Evolutionary conservation across 1,284 basidiomycete genomes (phyloP).

Genomic region (Ceratobasidium sp.): DNA sequence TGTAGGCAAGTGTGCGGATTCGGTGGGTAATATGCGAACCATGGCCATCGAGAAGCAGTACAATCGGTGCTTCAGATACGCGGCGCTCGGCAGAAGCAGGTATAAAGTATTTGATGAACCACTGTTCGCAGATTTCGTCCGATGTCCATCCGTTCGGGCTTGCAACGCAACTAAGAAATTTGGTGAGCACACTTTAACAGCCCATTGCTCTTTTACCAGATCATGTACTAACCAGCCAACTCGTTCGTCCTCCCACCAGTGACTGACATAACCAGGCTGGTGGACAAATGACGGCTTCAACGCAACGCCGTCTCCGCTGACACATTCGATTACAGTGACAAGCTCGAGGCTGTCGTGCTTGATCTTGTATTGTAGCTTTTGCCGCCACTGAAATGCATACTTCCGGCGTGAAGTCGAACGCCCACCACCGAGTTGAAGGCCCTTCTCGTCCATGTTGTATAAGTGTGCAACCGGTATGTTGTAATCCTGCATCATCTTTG

Average conservation of each 20-base stretch:
- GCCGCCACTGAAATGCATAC: constrained; percentile 45
- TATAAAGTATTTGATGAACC: constrained; percentile 33
- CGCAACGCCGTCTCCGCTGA: not conserved
- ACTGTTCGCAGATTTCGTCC: constrained; percentile 12
- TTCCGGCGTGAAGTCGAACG: constrained; percentile 45
- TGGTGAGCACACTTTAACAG: not conserved
- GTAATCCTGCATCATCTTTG: constrained; percentile 37
- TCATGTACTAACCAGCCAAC: constrained; percentile 9
- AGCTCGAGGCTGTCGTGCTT: constrained; percentile 23
- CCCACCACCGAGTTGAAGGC: constrained; percentile 51
- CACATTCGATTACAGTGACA: not conserved
- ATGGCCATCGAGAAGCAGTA: constrained; percentile 60
- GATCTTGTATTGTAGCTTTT: constrained; percentile 44
- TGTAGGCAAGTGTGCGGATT: constrained; percentile 48
- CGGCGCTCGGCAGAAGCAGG: constrained; percentile 44
- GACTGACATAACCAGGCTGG: not conserved
- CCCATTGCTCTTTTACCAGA: too few species aligned
- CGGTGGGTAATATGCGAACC: constrained; percentile 52
- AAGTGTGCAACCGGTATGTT: constrained; percentile 47
- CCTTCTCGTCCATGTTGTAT: constrained; percentile 52
- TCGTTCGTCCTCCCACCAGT: constrained; percentile 1
- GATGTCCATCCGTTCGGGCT: constrained; percentile 57
- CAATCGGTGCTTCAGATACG: constrained; percentile 49
- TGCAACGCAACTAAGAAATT: constrained; percentile 11
- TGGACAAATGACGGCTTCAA: constrained; percentile 7